A percentile compares a stretch with the other conserved stretches of the same genome.
phyloP scores from a whole-genome alignment of 371 early-diverging fungal genomes.

The Coemansia sp. region DNA sequence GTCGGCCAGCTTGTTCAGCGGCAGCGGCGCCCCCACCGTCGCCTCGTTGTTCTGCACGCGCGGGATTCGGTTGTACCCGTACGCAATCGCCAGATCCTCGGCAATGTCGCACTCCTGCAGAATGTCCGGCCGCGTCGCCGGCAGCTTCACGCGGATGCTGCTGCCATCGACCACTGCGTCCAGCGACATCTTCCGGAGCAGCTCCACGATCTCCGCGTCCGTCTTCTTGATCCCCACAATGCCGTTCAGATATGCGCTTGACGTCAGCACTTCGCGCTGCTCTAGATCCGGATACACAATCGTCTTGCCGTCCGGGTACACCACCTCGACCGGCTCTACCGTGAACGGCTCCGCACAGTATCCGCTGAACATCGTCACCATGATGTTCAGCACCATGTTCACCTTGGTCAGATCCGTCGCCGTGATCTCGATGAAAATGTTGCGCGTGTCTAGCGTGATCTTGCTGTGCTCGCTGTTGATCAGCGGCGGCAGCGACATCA shows the following conservation, averaged over 20 bases:
- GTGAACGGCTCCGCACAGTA: constrained; percentile 90
- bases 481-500: constrained; percentile 98
- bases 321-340: constrained; percentile 89
- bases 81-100: constrained; percentile 99
- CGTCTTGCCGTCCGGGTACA: constrained; percentile 78
- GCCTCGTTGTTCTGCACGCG: constrained; percentile 75
- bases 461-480: constrained; percentile 99
- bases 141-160: constrained; percentile 77
- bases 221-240: constrained; percentile 74
- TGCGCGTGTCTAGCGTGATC: constrained; percentile 94
- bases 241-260: constrained; percentile 83
- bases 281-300: constrained; percentile 74
- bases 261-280: constrained; percentile 68
- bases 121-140: constrained; percentile 95
- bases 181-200: constrained; percentile 87
- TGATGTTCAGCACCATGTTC: constrained; percentile 87
- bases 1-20: constrained; percentile 94
- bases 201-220: constrained; percentile 72
- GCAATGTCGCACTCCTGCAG: constrained; percentile 98
- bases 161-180: constrained; percentile 57
- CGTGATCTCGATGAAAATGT: constrained; percentile 98
- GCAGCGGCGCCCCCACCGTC: constrained; percentile 88
- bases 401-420: constrained; percentile 97
- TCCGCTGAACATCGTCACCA: constrained; percentile 92
- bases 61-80: constrained; percentile 96